Evolutionary conservation across 1,284 basidiomycete species (phyloP).

Genomic region (Rhodotorula mucilaginosa): DNA sequence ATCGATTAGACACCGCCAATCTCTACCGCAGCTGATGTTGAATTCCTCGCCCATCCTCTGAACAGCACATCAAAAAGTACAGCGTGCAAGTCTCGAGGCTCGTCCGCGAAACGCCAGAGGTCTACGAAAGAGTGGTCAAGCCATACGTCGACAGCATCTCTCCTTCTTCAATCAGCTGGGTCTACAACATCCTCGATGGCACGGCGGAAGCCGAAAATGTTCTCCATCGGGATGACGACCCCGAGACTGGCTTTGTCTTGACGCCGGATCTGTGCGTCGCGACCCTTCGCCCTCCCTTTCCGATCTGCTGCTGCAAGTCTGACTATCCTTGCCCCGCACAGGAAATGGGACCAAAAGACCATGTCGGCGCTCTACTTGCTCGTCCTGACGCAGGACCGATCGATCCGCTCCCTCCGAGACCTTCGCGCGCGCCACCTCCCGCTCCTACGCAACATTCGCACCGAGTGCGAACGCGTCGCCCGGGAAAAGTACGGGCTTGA

Average conservation of each 20-base stretch:
- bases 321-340: neutral
- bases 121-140: conserved; percentile 67
- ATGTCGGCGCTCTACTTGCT: conserved; percentile 54
- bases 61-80: conserved; percentile 61
- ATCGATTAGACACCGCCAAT: conserved; percentile 49
- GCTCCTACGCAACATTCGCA: conserved; percentile 66
- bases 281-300: neutral
- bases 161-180: conserved; percentile 75
- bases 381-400: conserved; percentile 44
- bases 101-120: conserved; percentile 73
- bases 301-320: neutral
- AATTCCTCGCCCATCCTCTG: neutral
- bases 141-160: conserved; percentile 78
- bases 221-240: conserved; percentile 62
- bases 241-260: conserved; percentile 67
- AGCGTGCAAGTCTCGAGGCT: conserved; percentile 69
- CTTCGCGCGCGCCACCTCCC: conserved; percentile 65
- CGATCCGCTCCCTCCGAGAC: conserved; percentile 49
- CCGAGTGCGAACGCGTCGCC: conserved; percentile 58
- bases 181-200: conserved; percentile 79
- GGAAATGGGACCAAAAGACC: conserved; percentile 69
- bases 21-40: conserved; percentile 38
- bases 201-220: conserved; percentile 75
- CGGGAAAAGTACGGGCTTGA: conserved; percentile 63
- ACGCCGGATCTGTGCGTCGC: conserved; percentile 68